A percentile compares a stretch with the other conserved stretches of the same genome.
These are phyloP conservation scores for Macadamia tetraphylla DNA, from an alignment of 164 flowering plant species.

Conservation along the genomic window DNA sequence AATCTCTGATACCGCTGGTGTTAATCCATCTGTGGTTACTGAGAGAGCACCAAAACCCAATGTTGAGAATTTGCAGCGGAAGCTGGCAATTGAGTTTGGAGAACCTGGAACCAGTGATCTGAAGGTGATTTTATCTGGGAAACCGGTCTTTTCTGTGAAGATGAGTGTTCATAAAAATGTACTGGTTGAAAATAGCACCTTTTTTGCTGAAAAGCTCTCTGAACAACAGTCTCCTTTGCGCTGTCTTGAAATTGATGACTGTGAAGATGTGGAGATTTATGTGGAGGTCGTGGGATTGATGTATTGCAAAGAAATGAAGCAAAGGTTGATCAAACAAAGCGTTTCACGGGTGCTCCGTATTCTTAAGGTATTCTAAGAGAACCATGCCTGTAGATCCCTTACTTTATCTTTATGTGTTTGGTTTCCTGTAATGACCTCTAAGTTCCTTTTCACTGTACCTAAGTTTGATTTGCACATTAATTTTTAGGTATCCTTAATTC, in stretches of 20 bases:
- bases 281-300: conserved; percentile 92
- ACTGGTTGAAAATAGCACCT: conserved; percentile 54
- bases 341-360: conserved; percentile 81
- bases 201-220: conserved; percentile 56
- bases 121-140: conserved; percentile 72
- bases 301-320: conserved; percentile 92
- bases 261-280: conserved; percentile 88
- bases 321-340: conserved; percentile 77
- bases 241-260: conserved; percentile 63
- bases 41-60: conserved; percentile 53
- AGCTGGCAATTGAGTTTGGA: conserved; percentile 89
- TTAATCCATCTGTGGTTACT: conserved; percentile 25
- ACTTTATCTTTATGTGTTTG: not conserved
- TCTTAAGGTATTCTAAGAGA: conserved; percentile 64
- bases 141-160: conserved; percentile 81
- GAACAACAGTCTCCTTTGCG: conserved; percentile 38
- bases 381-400: not conserved
- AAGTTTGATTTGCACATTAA: no score
- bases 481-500: no score
- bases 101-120: conserved; percentile 80
- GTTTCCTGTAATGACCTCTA: no score
- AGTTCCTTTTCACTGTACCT: no score
- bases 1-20: conserved; percentile 26
- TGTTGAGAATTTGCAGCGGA: conserved; percentile 56
- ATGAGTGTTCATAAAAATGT: conserved; percentile 75